These are phyloP conservation scores for Pezicula carpinea DNA, from an alignment of 2,329 filamentous ascomycete genomes.

Conservation along the genomic window DNA sequence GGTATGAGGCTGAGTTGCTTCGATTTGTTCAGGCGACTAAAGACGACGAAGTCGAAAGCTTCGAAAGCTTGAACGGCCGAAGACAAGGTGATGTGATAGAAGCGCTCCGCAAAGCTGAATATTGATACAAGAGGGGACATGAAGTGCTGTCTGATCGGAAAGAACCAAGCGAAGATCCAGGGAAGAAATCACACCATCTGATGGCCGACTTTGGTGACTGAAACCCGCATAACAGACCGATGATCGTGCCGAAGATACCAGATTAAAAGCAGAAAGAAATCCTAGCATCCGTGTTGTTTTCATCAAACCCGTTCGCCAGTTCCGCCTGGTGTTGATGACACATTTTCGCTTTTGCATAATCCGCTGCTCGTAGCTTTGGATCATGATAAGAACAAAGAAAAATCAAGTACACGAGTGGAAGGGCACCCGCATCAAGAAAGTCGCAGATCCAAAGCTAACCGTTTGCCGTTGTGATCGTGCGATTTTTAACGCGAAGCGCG, in stretches of 20 bases:
- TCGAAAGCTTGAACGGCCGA: conserved; percentile 25
- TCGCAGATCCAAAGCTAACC: conserved; percentile 30
- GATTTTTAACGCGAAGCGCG: conserved; percentile 32
- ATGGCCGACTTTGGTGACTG: conserved; percentile 22
- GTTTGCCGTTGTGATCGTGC: conserved; percentile 27
- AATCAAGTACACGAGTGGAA: conserved; percentile 25
- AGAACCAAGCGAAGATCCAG: conserved; percentile 27
- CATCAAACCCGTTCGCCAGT: conserved; percentile 26
- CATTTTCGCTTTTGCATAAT: conserved; percentile 26
- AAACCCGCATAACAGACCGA: conserved; percentile 27
- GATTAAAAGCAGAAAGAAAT: conserved; percentile 29
- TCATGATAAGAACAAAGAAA: conserved; percentile 28
- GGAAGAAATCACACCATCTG: conserved; percentile 22
- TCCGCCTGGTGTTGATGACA: conserved; percentile 24
- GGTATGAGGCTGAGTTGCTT: conserved; percentile 25
- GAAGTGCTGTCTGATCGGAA: conserved; percentile 30
- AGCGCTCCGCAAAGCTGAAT: conserved; percentile 29
- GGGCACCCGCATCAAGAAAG: conserved; percentile 32
- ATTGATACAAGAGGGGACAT: conserved; percentile 32
- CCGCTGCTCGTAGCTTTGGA: conserved; percentile 30
- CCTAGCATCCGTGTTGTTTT: conserved; percentile 26
- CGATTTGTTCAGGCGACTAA: conserved; percentile 30
- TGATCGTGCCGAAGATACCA: conserved; percentile 27
- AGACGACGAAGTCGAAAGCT: conserved; percentile 28
- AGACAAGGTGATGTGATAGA: conserved; percentile 20